phyloP scores from a whole-genome alignment of 192 early-diverging fungal species.

The Rhizophagus sp. region DNA sequence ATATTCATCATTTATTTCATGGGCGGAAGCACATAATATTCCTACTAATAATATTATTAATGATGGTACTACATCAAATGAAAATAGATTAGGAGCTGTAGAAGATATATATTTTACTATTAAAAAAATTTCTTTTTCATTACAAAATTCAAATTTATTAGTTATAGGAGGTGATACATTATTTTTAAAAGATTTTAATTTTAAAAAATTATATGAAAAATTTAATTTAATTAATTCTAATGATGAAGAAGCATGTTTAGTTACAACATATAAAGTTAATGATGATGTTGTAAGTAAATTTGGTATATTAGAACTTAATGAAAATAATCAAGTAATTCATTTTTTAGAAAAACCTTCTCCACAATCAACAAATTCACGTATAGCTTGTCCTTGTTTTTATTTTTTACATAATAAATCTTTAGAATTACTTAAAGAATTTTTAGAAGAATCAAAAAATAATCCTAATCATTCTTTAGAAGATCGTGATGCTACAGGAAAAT shows the following conservation, averaged over 20 bases:
- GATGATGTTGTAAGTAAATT: conserved; percentile 51
- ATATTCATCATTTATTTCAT: conserved; percentile 44
- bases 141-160: conserved; percentile 37
- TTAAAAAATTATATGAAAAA: conserved; percentile 39
- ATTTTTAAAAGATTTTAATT: conserved; percentile 53
- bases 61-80: conserved; percentile 52
- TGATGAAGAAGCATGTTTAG: conserved; percentile 38
- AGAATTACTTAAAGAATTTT: conserved; percentile 42
- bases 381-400: conserved; percentile 68
- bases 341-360: conserved; percentile 62
- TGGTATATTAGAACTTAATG: conserved; percentile 46
- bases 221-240: conserved; percentile 18
- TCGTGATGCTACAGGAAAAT: conserved; percentile 59
- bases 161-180: conserved; percentile 65
- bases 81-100: conserved; percentile 58
- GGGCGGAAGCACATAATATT: conserved; percentile 43
- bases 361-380: conserved; percentile 40
- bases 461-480: conserved; percentile 36
- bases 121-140: conserved; percentile 30
- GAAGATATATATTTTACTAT: conserved; percentile 52
- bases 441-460: conserved; percentile 39
- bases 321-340: conserved; percentile 36
- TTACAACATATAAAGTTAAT: conserved; percentile 48
- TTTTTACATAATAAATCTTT: conserved; percentile 38
- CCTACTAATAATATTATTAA: conserved; percentile 45